These are phyloP conservation scores for Raffaelea arxii DNA, from an alignment of 2,329 filamentous ascomycete genomes.

Conservation along the genomic window DNA sequence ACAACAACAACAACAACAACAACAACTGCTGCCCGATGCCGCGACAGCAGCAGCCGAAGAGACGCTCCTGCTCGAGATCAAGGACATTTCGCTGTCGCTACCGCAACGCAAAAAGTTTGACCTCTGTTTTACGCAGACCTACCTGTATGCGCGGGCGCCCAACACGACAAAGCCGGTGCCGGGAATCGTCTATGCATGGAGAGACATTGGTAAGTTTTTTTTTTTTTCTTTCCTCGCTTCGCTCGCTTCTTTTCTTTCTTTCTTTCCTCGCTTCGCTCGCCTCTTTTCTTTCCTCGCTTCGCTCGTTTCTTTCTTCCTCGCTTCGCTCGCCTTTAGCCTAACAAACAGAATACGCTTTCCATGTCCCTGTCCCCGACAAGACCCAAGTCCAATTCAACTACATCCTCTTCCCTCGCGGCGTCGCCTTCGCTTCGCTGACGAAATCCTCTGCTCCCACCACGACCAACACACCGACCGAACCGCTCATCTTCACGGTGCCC, in stretches of 20 bases:
- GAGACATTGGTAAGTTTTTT: slow-evolving; percentile 43
- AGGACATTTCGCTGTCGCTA: slow-evolving; percentile 57
- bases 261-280: too few species aligned
- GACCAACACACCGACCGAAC: slow-evolving; percentile 31
- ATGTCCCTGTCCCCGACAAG: slow-evolving; percentile 56
- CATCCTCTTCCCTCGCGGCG: slow-evolving; percentile 48
- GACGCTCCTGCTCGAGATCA: slow-evolving; percentile 46
- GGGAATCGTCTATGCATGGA: slow-evolving; percentile 49
- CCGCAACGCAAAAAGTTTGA: slow-evolving; percentile 61
- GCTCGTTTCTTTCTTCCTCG: too few species aligned
- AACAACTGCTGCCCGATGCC: slow-evolving; percentile 12
- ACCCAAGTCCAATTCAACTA: slow-evolving; percentile 57
- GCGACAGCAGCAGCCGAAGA: slow-evolving; percentile 27
- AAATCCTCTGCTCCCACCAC: slow-evolving; percentile 28
- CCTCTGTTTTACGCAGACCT: slow-evolving; percentile 49
- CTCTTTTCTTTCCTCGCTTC: too few species aligned
- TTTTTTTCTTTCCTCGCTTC: too few species aligned
- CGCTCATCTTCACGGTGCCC: slow-evolving; percentile 55
- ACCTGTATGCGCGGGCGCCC: slow-evolving; percentile 46
- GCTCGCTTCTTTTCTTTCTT: too few species aligned
- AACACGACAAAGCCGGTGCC: slow-evolving; percentile 41
- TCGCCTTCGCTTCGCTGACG: slow-evolving; percentile 30
- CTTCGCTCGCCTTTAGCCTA: background rate
- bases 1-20: slow-evolving; percentile 1
- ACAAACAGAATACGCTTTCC: slow-evolving; percentile 48